Evolutionary conservation across 345 rosid genomes (phyloP), one percentile per base, ranked within the genome.

Genomic region (Leavenworthia alabamica): DNA sequence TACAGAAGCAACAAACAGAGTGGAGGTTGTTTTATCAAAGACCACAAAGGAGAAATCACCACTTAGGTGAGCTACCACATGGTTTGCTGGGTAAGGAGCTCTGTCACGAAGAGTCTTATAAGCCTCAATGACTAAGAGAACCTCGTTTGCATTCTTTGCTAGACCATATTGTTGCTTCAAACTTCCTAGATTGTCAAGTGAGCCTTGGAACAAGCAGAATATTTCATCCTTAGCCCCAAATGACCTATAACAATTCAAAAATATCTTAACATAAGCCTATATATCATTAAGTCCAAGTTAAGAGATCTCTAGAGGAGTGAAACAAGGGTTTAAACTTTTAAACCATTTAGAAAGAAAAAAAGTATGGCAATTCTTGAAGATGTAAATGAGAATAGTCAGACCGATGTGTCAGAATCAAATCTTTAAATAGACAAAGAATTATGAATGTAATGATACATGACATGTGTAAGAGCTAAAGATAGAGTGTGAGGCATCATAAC

Each of bases 41-140:
- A 92, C 93, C 62, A 92, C 71, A 84, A 92, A 92, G 36, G 95
- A 81, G 45, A 92, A 92, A 67, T 75, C 78, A 0, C 98, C 98
- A 15, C 78, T 80, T 2, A 92, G 86, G 73, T 92, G 96, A 27
- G 88, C 87, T 14, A 92, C 96, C 8, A 92, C 86, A 36, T 86
- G 98, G 85, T 74, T 92, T 0, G 95, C 66, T 15, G 98, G 98
- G 71, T 89, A 92, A 7, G 98, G 98, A 32, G 98, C 98, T 52
- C 98, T 73, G 74, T 92, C 98, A 3, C 98, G 93, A 15, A 92
- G 93, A 45, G 96, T 89, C 93, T 92, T 92, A 62, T 92, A 92
- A 37, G 98, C 98, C 75, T 92, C 98, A 13, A 92, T 92, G 17
- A 92, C 88, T 64, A 92, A 65, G 16, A 86, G 41, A 62, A 80